These are phyloP conservation scores for Russula sp. DNA, from an alignment of 768 basidiomycete genomes.

Conservation along the genomic window DNA sequence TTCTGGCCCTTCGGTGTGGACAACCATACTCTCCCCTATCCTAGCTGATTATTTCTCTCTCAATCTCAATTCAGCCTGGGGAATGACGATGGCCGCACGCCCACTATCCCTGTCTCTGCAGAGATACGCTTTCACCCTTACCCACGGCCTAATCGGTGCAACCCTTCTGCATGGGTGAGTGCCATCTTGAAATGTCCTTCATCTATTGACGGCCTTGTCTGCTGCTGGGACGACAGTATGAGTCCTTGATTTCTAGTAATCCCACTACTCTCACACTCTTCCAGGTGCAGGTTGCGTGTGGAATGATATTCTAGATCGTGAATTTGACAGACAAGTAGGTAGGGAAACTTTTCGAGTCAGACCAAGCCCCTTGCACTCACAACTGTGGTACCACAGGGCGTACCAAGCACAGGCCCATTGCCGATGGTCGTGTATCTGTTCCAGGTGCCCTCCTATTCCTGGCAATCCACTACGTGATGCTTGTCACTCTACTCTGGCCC, in stretches of 20 bases:
- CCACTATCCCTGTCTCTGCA: constrained; percentile 14
- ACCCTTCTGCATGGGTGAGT: constrained; percentile 5
- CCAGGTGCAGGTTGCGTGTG: constrained; percentile 14
- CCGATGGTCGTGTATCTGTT: constrained; percentile 22
- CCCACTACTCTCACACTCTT: not conserved
- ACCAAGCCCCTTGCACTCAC: not conserved
- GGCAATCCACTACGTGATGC: constrained; percentile 9
- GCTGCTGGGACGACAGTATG: not conserved
- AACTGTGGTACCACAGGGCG: constrained; percentile 12
- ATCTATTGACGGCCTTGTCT: not conserved
- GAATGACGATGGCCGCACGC: constrained; percentile 25
- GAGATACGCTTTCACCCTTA: not conserved
- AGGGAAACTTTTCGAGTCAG: not conserved
- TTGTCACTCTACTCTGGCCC: constrained; percentile 16
- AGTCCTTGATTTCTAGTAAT: not conserved
- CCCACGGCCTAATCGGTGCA: not conserved
- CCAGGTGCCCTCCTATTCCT: constrained; percentile 22
- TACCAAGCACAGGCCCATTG: constrained; percentile 24
- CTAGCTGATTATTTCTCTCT: not conserved
- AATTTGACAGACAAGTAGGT: constrained; percentile 22
- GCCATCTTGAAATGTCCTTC: not conserved
- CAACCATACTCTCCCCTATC: not conserved
- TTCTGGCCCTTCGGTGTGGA: constrained; percentile 25
- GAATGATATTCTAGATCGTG: constrained; percentile 20
- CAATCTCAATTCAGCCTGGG: constrained; percentile 23